Evolutionary conservation across 805 yeast genomes (phyloP).

Genomic region (Kodamaea leandrae): DNA sequence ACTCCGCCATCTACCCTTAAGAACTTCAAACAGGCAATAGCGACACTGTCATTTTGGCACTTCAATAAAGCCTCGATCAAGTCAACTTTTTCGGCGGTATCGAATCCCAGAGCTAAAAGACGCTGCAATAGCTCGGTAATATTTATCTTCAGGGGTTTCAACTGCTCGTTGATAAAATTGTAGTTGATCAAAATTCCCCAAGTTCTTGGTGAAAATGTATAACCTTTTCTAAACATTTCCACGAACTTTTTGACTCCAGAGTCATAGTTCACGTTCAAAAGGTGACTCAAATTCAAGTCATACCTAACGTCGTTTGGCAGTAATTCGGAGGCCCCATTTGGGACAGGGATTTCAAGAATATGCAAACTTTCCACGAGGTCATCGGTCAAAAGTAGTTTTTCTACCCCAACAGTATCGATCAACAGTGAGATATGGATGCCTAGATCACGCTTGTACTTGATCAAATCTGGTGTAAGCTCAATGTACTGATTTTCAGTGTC

Average conservation of each 20-base stretch:
- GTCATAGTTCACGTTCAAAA: constrained; percentile 27
- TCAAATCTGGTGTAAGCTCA: constrained; percentile 18
- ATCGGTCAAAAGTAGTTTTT: constrained; percentile 8
- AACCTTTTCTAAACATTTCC: constrained; percentile 28
- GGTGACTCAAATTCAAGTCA: constrained; percentile 25
- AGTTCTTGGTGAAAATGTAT: constrained; percentile 29
- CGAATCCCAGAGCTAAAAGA: constrained; percentile 20
- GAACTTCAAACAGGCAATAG: constrained; percentile 21
- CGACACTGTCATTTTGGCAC: constrained; percentile 25
- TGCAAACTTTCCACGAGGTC: constrained; percentile 14
- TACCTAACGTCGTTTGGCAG: constrained; percentile 10
- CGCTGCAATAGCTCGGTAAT: constrained; percentile 22
- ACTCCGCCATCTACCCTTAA: constrained; percentile 9
- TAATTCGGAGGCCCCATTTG: background rate
- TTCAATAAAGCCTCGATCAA: constrained; percentile 18
- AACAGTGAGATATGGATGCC: constrained; percentile 13
- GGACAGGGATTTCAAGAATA: background rate
- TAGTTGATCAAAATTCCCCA: constrained; percentile 32
- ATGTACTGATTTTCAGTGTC: constrained; percentile 39
- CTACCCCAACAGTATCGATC: constrained; percentile 5
- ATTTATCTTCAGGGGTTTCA: constrained; percentile 19
- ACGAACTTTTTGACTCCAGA: constrained; percentile 27
- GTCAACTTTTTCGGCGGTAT: constrained; percentile 5
- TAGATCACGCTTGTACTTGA: constrained; percentile 11
- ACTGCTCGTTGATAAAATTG: constrained; percentile 21